These are phyloP conservation scores for Xylaria sp. DNA, from an alignment of 2,329 filamentous ascomycete genomes.

Conservation along the genomic window DNA sequence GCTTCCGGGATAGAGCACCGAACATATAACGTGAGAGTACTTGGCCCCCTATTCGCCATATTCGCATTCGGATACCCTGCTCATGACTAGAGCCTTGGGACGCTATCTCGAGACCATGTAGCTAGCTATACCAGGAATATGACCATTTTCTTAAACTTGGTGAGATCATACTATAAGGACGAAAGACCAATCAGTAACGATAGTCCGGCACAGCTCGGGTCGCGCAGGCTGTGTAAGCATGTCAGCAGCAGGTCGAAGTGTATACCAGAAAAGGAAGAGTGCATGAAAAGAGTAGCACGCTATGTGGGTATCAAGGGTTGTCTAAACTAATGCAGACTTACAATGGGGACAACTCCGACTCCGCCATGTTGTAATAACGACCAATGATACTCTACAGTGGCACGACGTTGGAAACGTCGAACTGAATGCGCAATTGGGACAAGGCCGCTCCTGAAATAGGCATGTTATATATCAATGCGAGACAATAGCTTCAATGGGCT, in stretches of 20 bases:
- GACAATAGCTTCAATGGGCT: not conserved
- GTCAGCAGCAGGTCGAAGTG: constrained; percentile 3
- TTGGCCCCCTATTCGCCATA: too few species aligned
- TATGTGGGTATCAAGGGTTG: not conserved
- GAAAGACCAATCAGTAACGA: not conserved
- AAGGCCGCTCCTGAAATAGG: not conserved
- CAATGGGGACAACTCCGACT: too few species aligned
- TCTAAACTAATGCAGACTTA: not conserved
- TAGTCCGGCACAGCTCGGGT: not conserved
- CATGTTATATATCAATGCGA: not conserved
- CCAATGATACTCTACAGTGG: not conserved
- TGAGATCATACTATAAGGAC: too few species aligned
- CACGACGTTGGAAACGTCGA: constrained; percentile 1
- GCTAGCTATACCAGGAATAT: too few species aligned
- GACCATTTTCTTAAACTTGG: too few species aligned
- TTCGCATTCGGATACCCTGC: too few species aligned
- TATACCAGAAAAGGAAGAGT: constrained; percentile 9
- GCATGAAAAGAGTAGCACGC: not conserved
- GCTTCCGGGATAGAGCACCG: too few species aligned
- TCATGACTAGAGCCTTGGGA: too few species aligned
- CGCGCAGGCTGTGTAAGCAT: constrained; percentile 1
- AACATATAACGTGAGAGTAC: too few species aligned
- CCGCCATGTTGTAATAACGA: not conserved
- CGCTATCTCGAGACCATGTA: too few species aligned
- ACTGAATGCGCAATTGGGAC: constrained; percentile 7